Evolutionary conservation across 2,329 filamentous ascomycete species (phyloP), one percentile per base, ranked within the genome.

Genomic region (Colletotrichum tropicicola): DNA sequence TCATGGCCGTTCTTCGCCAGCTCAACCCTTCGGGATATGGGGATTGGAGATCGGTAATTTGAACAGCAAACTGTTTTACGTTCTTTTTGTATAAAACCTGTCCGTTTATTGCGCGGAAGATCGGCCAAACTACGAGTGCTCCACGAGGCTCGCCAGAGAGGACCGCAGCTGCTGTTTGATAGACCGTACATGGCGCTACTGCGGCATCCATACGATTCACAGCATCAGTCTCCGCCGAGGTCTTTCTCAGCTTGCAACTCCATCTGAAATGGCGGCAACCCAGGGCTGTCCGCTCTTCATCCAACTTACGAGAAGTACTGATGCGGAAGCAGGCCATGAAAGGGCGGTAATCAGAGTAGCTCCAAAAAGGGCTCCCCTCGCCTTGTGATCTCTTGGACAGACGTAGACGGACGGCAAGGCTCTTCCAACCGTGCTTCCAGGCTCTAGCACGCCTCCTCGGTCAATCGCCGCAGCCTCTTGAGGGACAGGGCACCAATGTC

Each of bases 101-200:
- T 12, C 32, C 3, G 32, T n/a, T 12, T 3, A 35, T 35, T 12
- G 9, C 32, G n/a, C n/a, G 10, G 37, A 17, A 9, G 19, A 48
- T 13, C 12, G 23, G 19, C 9, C 15, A 5, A 15, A 35, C 15
- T 8, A 48, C 10, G 17, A 8, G 44, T 27, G 21, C 19, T 13
- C 17, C n/a, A 6, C 44, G 44, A 27, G 44, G 44, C 27, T 23
- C 25, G 44, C 21, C 13, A n/a, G 10, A 15, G 47, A 51, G 52
- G 30, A 15, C n/a, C 25, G 23, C n/a, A 47, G 23, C 30, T n/a
- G 32, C 41, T 57, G 39, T 21, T 21, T 30, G 13, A 15, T 17
- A 39, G 30, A 12, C 27, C n/a, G 41, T 41, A 19, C 51, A 47
- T 48, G 58, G 15, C 43, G 41, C 41, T 56, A 48, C 51, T 61